Base-by-base conservation (phyloP, 1,139 yeast genomes). In the Candida sojae region DNA sequence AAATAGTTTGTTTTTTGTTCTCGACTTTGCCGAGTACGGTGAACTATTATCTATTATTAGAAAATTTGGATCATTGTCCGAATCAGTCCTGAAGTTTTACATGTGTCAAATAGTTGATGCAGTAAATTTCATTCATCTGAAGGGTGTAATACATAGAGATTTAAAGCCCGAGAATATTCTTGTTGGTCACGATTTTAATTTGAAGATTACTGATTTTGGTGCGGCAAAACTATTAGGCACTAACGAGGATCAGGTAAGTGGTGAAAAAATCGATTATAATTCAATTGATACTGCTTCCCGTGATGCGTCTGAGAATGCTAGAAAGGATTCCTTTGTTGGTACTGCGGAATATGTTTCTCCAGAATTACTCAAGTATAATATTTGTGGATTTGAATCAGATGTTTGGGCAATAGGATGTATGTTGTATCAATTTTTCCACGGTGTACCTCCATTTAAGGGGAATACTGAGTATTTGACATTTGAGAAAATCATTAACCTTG, bases 401-500 rank as follows among this genome's bases (percentile, higher is more conserved):
- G 76, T 93, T 9, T 95, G 99, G 99, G 97, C 99, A 0, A 77
- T 90, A 55, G 99, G 97, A 1, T 95, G 99, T 67, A 88, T 95
- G 13, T 66, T 95, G 21, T 95, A 83, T 66, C 99, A 95, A 66
- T 84, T 95, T 80, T 86, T 95, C 57, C 90, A 96, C 23, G 99
- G 99, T 1, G 80, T 80, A 47, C 99, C 99, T 0, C 99, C 99
- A 9, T 95, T 95, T 70, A 93, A 92, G 62, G 99, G 96, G 0
- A 75, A 87, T n/a, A 93, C 96, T 47, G 99, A 95, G 66, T 95
- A 91, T 61, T 75, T 89, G 49, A 93, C 97, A 0, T 95, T 95
- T 66, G 98, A 95, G 62, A 91, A 92, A 63, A 91, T 95, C 57
- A 87, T 90, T 58, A 85, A 84, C 60, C 79, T 86, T 33, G 95